Percentiles rank a stretch among this genome's conserved stretches.
Evolutionary conservation across 169 alveolate species (phyloP).

Genomic region (Plasmodium yoelii): DNA sequence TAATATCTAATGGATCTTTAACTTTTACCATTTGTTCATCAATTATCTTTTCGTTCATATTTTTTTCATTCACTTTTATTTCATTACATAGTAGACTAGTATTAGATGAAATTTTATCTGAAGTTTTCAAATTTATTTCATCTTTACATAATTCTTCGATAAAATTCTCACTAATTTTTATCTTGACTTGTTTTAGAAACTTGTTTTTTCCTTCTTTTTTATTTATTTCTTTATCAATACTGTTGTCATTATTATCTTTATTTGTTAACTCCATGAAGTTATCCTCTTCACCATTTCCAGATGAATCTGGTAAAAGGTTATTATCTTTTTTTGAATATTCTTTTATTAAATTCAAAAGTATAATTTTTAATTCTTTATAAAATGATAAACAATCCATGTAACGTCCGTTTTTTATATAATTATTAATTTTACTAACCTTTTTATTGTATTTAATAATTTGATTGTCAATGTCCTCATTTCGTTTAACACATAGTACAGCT

Average conservation of each 20-base stretch:
- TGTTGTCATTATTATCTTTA: conserved; percentile 4
- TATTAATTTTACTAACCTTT: conserved; percentile 56
- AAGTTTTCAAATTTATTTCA: neutral
- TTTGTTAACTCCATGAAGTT: neutral
- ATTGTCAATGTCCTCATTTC: conserved; percentile 42
- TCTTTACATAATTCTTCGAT: conserved; percentile 37
- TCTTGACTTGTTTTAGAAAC: conserved; percentile 15
- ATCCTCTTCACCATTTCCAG: neutral
- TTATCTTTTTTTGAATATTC: conserved; percentile 24
- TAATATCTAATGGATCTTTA: conserved; percentile 6
- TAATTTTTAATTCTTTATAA: conserved; percentile 35
- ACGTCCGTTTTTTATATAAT: conserved; percentile 14
- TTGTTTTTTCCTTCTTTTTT: neutral
- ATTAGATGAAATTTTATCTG: neutral
- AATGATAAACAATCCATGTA: conserved; percentile 51
- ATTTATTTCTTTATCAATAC: conserved; percentile 1
- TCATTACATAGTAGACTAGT: neutral
- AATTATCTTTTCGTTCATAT: neutral
- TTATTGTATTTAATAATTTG: conserved; percentile 64
- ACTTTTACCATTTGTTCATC: neutral
- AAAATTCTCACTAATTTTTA: conserved; percentile 33
- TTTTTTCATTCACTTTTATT: neutral
- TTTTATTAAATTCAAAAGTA: conserved; percentile 13
- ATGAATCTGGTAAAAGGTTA: neutral
- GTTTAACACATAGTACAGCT: conserved; percentile 1